phyloP scores from a whole-genome alignment of 176 grass and related monocot genomes.

The Avena eriantha region DNA sequence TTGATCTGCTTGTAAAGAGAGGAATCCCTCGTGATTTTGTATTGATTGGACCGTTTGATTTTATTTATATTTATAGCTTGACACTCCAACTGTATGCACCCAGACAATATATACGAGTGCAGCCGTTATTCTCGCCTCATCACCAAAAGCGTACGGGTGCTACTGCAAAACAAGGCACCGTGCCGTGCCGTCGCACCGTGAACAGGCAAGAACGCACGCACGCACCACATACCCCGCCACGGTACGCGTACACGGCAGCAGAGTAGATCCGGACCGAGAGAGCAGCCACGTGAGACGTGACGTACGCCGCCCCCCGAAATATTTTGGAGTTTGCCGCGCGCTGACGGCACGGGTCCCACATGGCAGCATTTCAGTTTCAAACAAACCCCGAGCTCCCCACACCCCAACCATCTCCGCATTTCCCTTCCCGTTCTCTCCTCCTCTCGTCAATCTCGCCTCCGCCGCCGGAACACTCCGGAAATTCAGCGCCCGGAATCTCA shows the following conservation, averaged over 20 bases:
- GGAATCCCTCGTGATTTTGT: too few species aligned
- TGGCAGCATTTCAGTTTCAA: constrained; percentile 38
- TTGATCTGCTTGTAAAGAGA: too few species aligned
- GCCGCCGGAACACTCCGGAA: background rate
- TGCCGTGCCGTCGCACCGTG: too few species aligned
- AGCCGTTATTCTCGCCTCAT: too few species aligned
- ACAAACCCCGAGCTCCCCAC: background rate
- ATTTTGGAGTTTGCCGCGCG: constrained; percentile 63
- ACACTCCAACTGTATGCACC: too few species aligned
- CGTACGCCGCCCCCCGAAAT: constrained; percentile 24
- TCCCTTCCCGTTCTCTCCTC: background rate
- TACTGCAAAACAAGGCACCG: too few species aligned
- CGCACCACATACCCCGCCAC: background rate
- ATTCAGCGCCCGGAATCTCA: background rate
- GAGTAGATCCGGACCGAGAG: constrained; percentile 2
- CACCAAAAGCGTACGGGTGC: too few species aligned
- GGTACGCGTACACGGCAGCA: background rate
- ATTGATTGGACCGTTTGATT: too few species aligned
- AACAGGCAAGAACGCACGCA: too few species aligned
- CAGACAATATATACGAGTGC: too few species aligned
- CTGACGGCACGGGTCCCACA: background rate
- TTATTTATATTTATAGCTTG: too few species aligned
- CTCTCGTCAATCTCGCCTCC: background rate
- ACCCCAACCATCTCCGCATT: background rate
- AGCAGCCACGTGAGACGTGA: constrained; percentile 8